A percentile compares a stretch with the other conserved stretches of the same genome.
Conservation (phyloP, 805 yeast genomes). For the Saturnispora saitoi region DNA sequence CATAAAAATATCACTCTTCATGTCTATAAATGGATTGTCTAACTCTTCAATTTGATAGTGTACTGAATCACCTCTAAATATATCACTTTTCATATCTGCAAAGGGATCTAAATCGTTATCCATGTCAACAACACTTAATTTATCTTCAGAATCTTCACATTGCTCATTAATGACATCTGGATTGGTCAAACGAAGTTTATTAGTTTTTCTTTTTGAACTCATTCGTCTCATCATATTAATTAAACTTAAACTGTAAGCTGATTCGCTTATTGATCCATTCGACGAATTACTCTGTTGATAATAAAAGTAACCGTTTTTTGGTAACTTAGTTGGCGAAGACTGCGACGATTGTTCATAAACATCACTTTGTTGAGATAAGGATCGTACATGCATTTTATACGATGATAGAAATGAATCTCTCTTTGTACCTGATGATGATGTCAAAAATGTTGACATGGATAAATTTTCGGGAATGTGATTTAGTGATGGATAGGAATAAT, state of each 20-base stretch:
- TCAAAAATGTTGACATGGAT: constrained; percentile 13
- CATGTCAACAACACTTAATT: constrained; percentile 2
- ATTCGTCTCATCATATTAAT: constrained; percentile 6
- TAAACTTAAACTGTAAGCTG: constrained; percentile 1
- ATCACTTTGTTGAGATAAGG: not conserved
- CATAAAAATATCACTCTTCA: not conserved
- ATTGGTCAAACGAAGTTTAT: constrained; percentile 47
- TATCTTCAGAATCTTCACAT: not conserved
- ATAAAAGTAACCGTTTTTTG: not conserved
- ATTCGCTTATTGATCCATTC: constrained; percentile 5
- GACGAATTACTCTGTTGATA: constrained; percentile 1
- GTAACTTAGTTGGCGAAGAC: not conserved
- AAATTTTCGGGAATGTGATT: constrained; percentile 17
- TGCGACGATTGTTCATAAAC: constrained; percentile 1
- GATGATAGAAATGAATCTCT: not conserved
- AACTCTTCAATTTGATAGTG: not conserved
- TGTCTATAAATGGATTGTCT: constrained; percentile 1
- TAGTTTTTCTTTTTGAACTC: constrained; percentile 51
- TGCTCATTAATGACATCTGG: constrained; percentile 35
- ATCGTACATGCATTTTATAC: not conserved
- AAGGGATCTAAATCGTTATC: not conserved
- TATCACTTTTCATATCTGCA: not conserved
- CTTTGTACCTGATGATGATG: constrained; percentile 3
- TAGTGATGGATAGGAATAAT: constrained; percentile 10
- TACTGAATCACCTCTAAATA: not conserved